phyloP scores from a whole-genome alignment of 1,139 yeast genomes.

The Kodamaea anthophila region DNA sequence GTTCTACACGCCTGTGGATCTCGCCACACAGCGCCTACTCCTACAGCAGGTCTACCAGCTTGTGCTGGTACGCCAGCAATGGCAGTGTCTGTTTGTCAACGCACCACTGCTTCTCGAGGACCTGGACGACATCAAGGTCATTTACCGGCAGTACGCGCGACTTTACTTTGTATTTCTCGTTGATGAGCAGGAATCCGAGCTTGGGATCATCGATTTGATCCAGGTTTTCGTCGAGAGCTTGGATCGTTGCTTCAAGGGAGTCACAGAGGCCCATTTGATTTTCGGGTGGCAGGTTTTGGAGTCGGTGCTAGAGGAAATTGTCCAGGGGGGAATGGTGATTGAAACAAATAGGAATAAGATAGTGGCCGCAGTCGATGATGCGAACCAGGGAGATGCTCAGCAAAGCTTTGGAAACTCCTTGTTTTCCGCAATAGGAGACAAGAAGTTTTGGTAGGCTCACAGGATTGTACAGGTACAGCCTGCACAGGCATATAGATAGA shows the following conservation, averaged over 20 bases:
- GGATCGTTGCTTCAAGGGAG: slow-evolving; percentile 88
- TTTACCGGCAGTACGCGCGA: slow-evolving; percentile 92
- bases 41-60: slow-evolving; percentile 71
- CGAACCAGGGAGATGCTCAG: slow-evolving; percentile 19
- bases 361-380: slow-evolving; percentile 71
- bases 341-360: slow-evolving; percentile 82
- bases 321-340: slow-evolving; percentile 98
- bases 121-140: slow-evolving; percentile 76
- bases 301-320: slow-evolving; percentile 84
- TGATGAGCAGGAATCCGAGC: slow-evolving; percentile 91
- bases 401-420: slow-evolving; percentile 23
- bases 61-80: slow-evolving; percentile 60
- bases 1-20: slow-evolving; percentile 86
- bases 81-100: slow-evolving; percentile 74
- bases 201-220: slow-evolving; percentile 87
- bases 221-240: slow-evolving; percentile 96
- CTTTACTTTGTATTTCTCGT: slow-evolving; percentile 90
- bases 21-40: slow-evolving; percentile 66
- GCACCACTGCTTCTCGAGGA: slow-evolving; percentile 74
- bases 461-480: too few relatives aligned
- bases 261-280: slow-evolving; percentile 90
- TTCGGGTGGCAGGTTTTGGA: slow-evolving; percentile 97
- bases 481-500: too few relatives aligned
- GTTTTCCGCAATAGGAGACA: slow-evolving; percentile 40
- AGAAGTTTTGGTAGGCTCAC: slow-evolving; percentile 35